Base-by-base conservation (phyloP, 768 basidiomycete species). In the Mycena galericulata region DNA sequence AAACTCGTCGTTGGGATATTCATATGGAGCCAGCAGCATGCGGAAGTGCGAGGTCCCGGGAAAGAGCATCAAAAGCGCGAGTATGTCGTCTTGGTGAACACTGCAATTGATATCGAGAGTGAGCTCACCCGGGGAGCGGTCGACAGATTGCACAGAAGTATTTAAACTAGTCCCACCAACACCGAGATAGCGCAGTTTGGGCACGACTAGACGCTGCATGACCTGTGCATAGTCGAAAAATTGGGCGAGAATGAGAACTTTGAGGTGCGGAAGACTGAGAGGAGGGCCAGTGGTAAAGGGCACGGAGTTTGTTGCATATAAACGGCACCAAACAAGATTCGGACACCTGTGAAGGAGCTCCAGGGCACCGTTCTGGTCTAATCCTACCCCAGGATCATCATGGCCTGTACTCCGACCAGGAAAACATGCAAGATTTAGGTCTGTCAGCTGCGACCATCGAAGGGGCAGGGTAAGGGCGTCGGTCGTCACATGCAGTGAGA, bases 371-470 rank as follows among this genome's bases (percentile, higher is more conserved):
- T 50, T 32, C 18, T 34, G 32, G 32, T 27, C 27, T 12, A 34
- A 20, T 5, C 50, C 50, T 10, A 29, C 50, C 18, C n/a, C 4
- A n/a, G 41, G 9, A 17, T 38, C 18, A 43, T 5, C 41, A 6
- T 36, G 34, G 34, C 34, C 34, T 36, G 34, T 7, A 36, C 34
- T 14, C 34, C 34, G 14, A 7, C 14, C 34, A 36, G 6, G 14
- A 36, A 27, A 7, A n/a, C 36, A 56, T 5, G 15, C 17, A 2
- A 64, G 54, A 12, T 14, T n/a, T n/a, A 64, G 54, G 54, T 43
- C 22, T 7, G 54, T 64, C 11, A 64, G 27, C 24, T 56, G 53
- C 34, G 43, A 34, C 62, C 62, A 63, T 45, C 29, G 29, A 17
- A 63, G n/a, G 12, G 62, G 62, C 10, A 54, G 29, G 3, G 34